Conservation (phyloP, 2,329 filamentous ascomycete species). For the Trichothecium sympodiale region DNA sequence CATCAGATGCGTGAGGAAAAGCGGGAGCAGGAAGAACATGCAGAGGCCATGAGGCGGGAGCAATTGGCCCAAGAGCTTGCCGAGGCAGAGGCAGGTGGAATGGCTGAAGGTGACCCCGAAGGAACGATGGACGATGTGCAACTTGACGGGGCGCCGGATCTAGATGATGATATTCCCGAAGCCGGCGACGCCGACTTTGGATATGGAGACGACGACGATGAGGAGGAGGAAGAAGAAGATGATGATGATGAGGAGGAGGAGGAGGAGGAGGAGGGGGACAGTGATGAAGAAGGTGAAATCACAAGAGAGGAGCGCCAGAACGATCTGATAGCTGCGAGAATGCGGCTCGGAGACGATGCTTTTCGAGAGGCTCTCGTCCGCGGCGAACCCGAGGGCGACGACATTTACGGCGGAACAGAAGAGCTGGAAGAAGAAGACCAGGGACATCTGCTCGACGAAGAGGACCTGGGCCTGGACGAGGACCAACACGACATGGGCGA, state of each 20-base stretch:
- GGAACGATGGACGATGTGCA: conserved; percentile 42
- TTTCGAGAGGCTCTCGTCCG: conserved; percentile 47
- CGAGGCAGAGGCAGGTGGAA: conserved; percentile 43
- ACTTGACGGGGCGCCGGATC: conserved; percentile 44
- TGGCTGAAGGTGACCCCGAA: conserved; percentile 30
- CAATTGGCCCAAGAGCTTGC: conserved; percentile 64
- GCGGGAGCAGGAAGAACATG: conserved; percentile 77
- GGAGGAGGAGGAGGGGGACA: conserved; percentile 28
- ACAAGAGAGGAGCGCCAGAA: conserved; percentile 33
- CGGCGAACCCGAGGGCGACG: conserved; percentile 34
- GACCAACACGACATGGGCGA: conserved; percentile 21
- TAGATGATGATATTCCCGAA: conserved; percentile 67
- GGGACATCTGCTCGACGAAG: conserved; percentile 52
- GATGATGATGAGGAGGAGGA: conserved; percentile 29
- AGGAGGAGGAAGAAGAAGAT: conserved; percentile 24
- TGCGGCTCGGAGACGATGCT: conserved; percentile 49
- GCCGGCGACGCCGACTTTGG: conserved; percentile 42
- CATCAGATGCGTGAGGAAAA: conserved; percentile 85
- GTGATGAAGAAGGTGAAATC: conserved; percentile 27
- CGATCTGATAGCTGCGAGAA: conserved; percentile 35
- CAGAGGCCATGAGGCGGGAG: conserved; percentile 61
- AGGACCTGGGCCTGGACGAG: conserved; percentile 36
- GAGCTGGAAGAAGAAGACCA: conserved; percentile 43
- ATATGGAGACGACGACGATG: conserved; percentile 32
- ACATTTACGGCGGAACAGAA: conserved; percentile 42